Conservation (phyloP, 2,329 filamentous ascomycete genomes). For the Rhynchosporium agropyri region DNA sequence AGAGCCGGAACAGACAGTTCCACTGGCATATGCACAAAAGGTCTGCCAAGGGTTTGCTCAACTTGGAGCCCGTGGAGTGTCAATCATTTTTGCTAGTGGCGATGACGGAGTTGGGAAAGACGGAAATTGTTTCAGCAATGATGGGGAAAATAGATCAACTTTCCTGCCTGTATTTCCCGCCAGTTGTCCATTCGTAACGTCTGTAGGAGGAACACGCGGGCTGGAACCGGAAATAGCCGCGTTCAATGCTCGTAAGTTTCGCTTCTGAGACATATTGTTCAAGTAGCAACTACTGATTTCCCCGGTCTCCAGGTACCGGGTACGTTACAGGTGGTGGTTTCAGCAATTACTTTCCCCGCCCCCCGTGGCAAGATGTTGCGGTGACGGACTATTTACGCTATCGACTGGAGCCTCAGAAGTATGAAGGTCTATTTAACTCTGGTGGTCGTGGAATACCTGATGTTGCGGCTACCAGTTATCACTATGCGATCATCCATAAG, state of each 20-base stretch:
- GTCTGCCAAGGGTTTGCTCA: conserved; percentile 57
- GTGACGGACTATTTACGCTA: too few relatives aligned
- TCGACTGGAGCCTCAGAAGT: neutral
- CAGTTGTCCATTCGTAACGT: neutral
- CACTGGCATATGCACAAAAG: conserved; percentile 54
- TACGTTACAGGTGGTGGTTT: neutral
- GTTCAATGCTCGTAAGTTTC: neutral
- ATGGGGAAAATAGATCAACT: neutral
- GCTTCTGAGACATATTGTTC: too few relatives aligned
- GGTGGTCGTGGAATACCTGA: conserved; percentile 54
- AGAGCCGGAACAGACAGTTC: conserved; percentile 55
- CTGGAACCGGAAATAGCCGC: neutral
- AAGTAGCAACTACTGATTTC: too few relatives aligned
- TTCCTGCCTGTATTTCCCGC: neutral
- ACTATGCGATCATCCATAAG: conserved; percentile 51
- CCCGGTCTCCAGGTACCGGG: conserved; percentile 24
- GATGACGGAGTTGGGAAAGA: conserved; percentile 49
- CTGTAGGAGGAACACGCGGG: neutral
- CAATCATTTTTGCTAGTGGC: conserved; percentile 52
- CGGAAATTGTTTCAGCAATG: neutral
- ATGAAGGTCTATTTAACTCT: neutral
- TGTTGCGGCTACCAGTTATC: conserved; percentile 58
- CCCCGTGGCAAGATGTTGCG: conserved; percentile 49
- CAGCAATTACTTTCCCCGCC: conserved; percentile 25
- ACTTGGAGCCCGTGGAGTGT: conserved; percentile 52